Evolutionary conservation across 2,329 filamentous ascomycete genomes (phyloP).

Genomic region (Tolypocladium sp.): DNA sequence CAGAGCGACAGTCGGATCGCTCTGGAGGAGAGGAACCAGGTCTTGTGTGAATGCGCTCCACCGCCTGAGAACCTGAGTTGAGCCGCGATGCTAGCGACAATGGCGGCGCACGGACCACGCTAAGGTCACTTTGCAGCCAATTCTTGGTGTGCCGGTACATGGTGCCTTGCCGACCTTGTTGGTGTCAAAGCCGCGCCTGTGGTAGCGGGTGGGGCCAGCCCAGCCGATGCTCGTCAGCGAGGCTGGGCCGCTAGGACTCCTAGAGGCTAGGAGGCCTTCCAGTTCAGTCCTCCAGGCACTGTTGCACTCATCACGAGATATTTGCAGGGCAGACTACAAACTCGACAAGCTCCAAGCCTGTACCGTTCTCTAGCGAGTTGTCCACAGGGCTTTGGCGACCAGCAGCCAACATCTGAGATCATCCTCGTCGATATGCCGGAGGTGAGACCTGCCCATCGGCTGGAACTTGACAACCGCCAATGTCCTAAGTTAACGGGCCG

Average conservation of each 20-base stretch:
- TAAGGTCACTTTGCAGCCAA: background rate
- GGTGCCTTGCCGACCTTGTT: background rate
- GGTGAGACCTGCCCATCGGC: too few relatives aligned
- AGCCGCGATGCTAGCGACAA: background rate
- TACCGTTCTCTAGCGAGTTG: too few relatives aligned
- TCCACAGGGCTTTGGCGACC: too few relatives aligned
- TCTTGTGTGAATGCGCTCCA: slow-evolving; percentile 1
- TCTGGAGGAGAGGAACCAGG: background rate
- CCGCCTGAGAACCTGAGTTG: background rate
- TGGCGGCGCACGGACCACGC: background rate
- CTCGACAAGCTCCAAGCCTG: too few relatives aligned
- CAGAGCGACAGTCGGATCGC: background rate
- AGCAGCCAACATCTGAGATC: too few relatives aligned
- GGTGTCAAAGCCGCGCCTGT: background rate
- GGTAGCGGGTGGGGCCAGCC: background rate
- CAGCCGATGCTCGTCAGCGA: background rate
- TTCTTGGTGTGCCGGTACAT: background rate
- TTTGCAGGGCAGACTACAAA: too few relatives aligned
- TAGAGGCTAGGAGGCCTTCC: too few relatives aligned
- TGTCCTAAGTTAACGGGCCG: too few relatives aligned
- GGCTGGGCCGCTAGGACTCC: background rate
- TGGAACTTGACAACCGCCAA: too few relatives aligned
- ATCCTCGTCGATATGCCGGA: too few relatives aligned
- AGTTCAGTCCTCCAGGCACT: too few relatives aligned
- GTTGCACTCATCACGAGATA: too few relatives aligned